Evolutionary conservation across 805 yeast species (phyloP), one percentile per base, ranked within the genome.

Genomic region (Starmerella riodocensis): DNA sequence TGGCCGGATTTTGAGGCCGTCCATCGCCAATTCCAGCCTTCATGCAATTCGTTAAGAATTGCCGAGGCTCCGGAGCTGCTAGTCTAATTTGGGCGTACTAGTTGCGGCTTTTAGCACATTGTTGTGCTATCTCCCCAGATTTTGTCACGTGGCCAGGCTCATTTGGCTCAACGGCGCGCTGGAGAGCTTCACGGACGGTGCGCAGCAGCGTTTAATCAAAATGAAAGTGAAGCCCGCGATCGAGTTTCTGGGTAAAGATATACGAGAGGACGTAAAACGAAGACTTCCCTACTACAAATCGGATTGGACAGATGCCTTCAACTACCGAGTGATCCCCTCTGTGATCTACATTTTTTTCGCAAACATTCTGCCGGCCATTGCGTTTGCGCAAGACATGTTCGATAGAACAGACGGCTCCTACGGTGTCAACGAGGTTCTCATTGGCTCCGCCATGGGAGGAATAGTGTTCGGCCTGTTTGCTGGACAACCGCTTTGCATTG

Each of bases 351-450:
- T 91, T 12, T 88, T 79, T 58, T 85, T 91, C 66, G 85, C 94
- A 31, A 88, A 91, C 42, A 41, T 88, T 32, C 65, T 88, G 28
- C 97, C 97, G 2, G 96, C 96, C 0, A 69, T 88, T 30, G 95
- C 97, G 0, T 88, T 88, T 66, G 93, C 96, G 0, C 95, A 84
- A 54, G 97, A 88, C 56, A 80, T 88, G 94, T 86, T 85, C 58
- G 94, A 86, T 57, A 76, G 83, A 45, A 88, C 98, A 0, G 62
- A 79, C 35, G 75, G 80, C 48, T 69, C 86, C 11, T 88, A 84
- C 53, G 98, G 98, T 3, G 79, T 91, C 4, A 91, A 88, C 54
- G 98, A 88, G 54, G 79, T 88, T 2, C 64, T 88, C 19, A 53
- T 91, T 54, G 68, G 91, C 6, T 74, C 86, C 24, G 94, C 94